Conservation (phyloP, 139 green algal species). For the Coelastrella sp. region DNA sequence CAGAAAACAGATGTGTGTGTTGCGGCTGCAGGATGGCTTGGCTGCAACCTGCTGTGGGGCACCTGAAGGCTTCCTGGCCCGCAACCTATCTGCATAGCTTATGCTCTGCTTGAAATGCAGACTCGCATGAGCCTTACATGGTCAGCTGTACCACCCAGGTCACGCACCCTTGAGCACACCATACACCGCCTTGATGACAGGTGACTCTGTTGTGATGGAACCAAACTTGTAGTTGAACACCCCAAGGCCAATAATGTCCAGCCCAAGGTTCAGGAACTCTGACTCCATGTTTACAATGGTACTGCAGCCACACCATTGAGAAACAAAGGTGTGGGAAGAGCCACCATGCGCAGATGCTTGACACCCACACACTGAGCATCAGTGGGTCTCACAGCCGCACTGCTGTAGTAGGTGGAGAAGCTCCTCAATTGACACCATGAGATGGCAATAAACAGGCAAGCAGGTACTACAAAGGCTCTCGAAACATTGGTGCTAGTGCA, state of each 20-base stretch:
- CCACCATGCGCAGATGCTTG: too few species aligned
- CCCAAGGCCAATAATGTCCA: constrained; percentile 99
- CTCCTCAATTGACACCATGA: too few species aligned
- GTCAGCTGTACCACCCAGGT: background rate
- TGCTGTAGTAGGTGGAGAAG: too few species aligned
- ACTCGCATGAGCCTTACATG: background rate
- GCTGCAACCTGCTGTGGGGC: background rate
- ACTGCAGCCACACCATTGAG: background rate
- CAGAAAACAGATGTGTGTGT: background rate
- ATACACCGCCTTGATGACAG: constrained; percentile 99
- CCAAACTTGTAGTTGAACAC: constrained; percentile 99
- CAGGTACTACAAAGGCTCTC: too few species aligned
- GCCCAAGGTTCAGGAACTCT: constrained; percentile 92
- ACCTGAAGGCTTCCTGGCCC: too few species aligned
- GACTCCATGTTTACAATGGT: constrained; percentile 94
- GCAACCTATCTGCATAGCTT: too few species aligned
- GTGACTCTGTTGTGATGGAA: constrained; percentile 91
- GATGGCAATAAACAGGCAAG: too few species aligned
- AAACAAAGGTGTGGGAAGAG: too few species aligned
- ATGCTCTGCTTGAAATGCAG: background rate
- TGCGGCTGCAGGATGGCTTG: too few species aligned
- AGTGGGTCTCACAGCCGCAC: too few species aligned
- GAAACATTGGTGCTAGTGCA: too few species aligned
- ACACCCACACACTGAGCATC: too few species aligned
- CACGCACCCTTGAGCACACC: constrained; percentile 84